These are phyloP conservation scores for Teunomyces kruisii DNA, from an alignment of 805 yeast genomes.

Conservation along the genomic window DNA sequence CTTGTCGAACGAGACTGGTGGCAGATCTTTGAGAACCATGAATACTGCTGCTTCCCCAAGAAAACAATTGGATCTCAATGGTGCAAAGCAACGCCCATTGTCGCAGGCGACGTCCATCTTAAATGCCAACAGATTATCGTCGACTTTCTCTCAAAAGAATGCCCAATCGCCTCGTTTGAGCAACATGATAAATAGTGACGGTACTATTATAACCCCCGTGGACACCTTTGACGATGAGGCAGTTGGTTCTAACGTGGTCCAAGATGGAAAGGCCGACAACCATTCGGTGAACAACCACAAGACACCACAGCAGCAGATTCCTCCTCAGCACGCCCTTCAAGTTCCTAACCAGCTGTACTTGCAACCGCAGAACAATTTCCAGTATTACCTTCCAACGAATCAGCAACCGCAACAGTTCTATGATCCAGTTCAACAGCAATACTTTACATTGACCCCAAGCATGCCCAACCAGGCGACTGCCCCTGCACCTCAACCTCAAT, in stretches of 20 bases:
- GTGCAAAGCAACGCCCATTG: constrained; percentile 17
- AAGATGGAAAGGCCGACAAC: background rate
- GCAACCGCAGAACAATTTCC: constrained; percentile 7
- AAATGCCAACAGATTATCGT: constrained; percentile 31
- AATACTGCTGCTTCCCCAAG: constrained; percentile 10
- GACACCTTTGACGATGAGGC: constrained; percentile 21
- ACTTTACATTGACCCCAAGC: constrained; percentile 37
- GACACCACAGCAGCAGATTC: constrained; percentile 1
- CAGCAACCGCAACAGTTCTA: constrained; percentile 41
- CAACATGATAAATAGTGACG: constrained; percentile 46
- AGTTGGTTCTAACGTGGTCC: background rate
- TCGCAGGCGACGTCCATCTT: constrained; percentile 21
- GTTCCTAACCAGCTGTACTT: constrained; percentile 6
- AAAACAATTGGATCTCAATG: background rate
- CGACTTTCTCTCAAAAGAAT: constrained; percentile 37
- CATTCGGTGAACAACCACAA: background rate
- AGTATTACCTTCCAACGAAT: constrained; percentile 17
- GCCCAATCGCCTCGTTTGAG: constrained; percentile 37
- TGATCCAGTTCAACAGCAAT: constrained; percentile 46
- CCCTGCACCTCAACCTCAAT: constrained; percentile 34
- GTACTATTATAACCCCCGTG: constrained; percentile 43
- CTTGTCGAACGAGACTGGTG: constrained; percentile 13
- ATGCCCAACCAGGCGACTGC: constrained; percentile 22
- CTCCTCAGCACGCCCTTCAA: constrained; percentile 6
- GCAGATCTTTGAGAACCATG: constrained; percentile 14